phyloP scores from a whole-genome alignment of 2,329 filamentous ascomycete species.

The Trichoderma semiorbis region DNA sequence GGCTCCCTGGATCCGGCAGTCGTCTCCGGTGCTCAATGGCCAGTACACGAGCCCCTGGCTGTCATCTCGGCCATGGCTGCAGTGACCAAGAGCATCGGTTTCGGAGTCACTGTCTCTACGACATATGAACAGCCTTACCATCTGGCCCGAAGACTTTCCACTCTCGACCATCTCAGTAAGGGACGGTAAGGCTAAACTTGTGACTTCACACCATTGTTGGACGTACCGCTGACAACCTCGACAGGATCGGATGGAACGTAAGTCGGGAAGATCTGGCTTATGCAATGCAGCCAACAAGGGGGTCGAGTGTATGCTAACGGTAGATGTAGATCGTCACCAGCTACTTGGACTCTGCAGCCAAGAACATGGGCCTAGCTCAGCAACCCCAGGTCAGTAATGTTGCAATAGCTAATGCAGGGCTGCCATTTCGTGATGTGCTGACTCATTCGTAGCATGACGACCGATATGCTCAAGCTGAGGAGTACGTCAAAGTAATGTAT shows the following conservation, averaged over 20 bases:
- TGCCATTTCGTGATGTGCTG: not conserved
- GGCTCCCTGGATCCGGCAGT: constrained; percentile 58
- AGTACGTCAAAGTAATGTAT: constrained; percentile 62
- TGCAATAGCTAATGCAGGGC: not conserved
- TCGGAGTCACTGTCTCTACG: constrained; percentile 67
- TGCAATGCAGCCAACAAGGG: not conserved
- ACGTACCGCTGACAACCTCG: not conserved
- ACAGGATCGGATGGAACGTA: constrained; percentile 54
- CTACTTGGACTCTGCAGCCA: constrained; percentile 66
- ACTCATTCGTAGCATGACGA: constrained; percentile 54
- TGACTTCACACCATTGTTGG: not conserved
- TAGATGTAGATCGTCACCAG: constrained; percentile 59
- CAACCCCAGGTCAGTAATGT: constrained; percentile 38
- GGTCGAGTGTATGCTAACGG: constrained; percentile 26
- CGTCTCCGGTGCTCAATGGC: constrained; percentile 64
- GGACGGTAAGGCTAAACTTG: constrained; percentile 43
- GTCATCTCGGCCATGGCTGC: constrained; percentile 68
- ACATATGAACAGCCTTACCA: constrained; percentile 71
- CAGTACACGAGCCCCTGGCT: constrained; percentile 64
- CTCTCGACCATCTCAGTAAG: constrained; percentile 64
- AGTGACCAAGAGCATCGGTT: constrained; percentile 63
- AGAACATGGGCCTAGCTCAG: constrained; percentile 58
- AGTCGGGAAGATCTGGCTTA: constrained; percentile 20
- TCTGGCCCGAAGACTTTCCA: constrained; percentile 61
- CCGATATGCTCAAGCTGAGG: constrained; percentile 61